A percentile compares a stretch with the other conserved stretches of the same genome.
These are phyloP conservation scores for Globisporangium mamillatum DNA, from an alignment of 352 stramenopile genomes.

Conservation along the genomic window DNA sequence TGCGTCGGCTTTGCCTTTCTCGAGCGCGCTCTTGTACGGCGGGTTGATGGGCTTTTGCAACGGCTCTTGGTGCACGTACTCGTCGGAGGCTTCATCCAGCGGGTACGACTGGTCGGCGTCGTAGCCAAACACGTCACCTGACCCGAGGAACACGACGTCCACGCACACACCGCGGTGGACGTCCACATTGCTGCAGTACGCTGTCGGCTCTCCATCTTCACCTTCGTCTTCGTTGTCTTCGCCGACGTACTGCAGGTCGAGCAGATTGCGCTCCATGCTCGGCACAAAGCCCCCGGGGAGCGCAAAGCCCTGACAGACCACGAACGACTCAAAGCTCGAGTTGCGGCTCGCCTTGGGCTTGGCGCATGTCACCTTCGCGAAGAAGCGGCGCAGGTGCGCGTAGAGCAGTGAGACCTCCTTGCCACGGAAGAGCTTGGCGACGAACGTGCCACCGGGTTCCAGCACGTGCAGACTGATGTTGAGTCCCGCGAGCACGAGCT, in stretches of 20 bases:
- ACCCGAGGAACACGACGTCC: constrained; percentile 67
- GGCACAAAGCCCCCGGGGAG: constrained; percentile 47
- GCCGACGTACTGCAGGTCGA: constrained; percentile 65
- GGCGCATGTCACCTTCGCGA: constrained; percentile 66
- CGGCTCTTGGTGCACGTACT: constrained; percentile 71
- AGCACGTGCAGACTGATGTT: constrained; percentile 82
- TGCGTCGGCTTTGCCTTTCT: constrained; percentile 39
- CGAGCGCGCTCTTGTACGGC: constrained; percentile 73
- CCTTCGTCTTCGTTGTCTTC: constrained; percentile 27
- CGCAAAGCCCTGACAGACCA: constrained; percentile 68
- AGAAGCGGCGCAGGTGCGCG: constrained; percentile 68
- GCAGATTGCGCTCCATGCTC: constrained; percentile 66
- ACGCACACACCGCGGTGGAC: constrained; percentile 45
- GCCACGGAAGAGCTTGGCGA: constrained; percentile 85
- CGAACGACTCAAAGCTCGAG: constrained; percentile 82
- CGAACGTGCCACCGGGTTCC: constrained; percentile 67
- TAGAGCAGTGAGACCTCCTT: constrained; percentile 78
- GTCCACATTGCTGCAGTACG: constrained; percentile 29
- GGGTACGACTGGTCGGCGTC: constrained; percentile 86
- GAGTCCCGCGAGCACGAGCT: constrained; percentile 73
- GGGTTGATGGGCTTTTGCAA: constrained; percentile 86
- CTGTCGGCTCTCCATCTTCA: constrained; percentile 20
- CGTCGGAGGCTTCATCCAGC: constrained; percentile 26
- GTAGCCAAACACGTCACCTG: constrained; percentile 74
- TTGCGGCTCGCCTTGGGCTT: constrained; percentile 87